Percentiles rank a stretch among this genome's conserved stretches.
Conservation (phyloP, 176 grass and related monocot species). For the Miscanthus lutarioriparius region DNA sequence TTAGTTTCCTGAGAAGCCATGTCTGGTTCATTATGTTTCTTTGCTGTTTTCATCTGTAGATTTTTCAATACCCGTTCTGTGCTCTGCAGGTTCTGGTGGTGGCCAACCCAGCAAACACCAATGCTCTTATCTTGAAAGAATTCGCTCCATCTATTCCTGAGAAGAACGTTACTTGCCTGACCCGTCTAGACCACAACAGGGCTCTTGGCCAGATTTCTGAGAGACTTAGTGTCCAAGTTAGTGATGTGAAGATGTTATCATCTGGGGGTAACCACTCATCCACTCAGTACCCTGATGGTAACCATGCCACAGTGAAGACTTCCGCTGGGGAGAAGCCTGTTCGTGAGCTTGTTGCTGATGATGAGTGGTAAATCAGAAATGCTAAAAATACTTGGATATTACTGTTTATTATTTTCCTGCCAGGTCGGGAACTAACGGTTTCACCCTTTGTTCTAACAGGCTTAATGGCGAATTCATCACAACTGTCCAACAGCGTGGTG, state of each 20-base stretch:
- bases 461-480: constrained; percentile 73
- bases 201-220: constrained; percentile 88
- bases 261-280: constrained; percentile 99
- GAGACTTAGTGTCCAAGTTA: constrained; percentile 78
- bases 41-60: background rate
- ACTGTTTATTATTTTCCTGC: constrained; percentile 2
- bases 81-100: constrained; percentile 86
- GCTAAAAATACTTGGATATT: background rate
- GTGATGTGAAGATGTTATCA: constrained; percentile 88
- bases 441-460: constrained; percentile 40
- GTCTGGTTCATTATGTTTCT: background rate
- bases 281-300: constrained; percentile 86
- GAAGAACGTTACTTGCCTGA: constrained; percentile 96
- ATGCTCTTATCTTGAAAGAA: constrained; percentile 97
- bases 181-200: constrained; percentile 94
- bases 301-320: constrained; percentile 79
- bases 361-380: constrained; percentile 68
- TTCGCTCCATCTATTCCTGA: constrained; percentile 92
- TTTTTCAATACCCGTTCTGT: background rate
- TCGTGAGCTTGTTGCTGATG: constrained; percentile 70
- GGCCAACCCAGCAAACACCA: constrained; percentile 96
- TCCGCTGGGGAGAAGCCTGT: constrained; percentile 72
- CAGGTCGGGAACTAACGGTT: background rate
- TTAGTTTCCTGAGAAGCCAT: constrained; percentile 20
- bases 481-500: constrained; percentile 92